phyloP scores from a whole-genome alignment of 495 filamentous ascomycete species.

The Penicillium manginii region DNA sequence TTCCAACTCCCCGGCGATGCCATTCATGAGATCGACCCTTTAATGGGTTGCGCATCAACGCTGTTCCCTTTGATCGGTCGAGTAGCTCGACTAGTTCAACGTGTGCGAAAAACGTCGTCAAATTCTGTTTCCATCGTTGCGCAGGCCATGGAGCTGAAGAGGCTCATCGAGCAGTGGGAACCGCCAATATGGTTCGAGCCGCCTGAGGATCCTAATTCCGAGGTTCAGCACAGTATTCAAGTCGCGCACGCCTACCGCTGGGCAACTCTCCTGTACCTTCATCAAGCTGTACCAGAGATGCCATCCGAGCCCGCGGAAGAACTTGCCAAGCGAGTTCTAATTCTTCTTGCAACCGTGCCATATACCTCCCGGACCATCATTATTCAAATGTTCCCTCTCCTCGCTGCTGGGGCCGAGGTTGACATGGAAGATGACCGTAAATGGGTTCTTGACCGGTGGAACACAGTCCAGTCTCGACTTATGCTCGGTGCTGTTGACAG shows the following conservation, averaged over 20 bases:
- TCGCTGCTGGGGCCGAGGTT: constrained; percentile 74
- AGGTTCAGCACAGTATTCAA: constrained; percentile 67
- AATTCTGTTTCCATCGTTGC: constrained; percentile 67
- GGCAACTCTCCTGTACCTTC: constrained; percentile 75
- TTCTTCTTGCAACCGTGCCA: constrained; percentile 66
- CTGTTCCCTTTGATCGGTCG: constrained; percentile 76
- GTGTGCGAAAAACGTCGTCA: constrained; percentile 57
- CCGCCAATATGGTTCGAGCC: constrained; percentile 60
- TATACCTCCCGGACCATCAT: constrained; percentile 66
- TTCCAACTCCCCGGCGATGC: constrained; percentile 43
- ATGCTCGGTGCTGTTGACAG: constrained; percentile 74
- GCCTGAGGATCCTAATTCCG: constrained; percentile 68
- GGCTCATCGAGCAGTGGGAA: constrained; percentile 65
- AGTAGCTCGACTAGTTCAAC: constrained; percentile 69
- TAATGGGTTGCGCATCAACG: constrained; percentile 74
- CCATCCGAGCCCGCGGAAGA: constrained; percentile 59
- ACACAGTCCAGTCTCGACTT: constrained; percentile 63
- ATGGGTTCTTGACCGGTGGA: constrained; percentile 74
- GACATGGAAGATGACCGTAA: constrained; percentile 61
- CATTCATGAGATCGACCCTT: constrained; percentile 68
- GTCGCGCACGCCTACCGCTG: constrained; percentile 79
- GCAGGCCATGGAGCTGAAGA: constrained; percentile 67
- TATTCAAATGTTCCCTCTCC: constrained; percentile 76
- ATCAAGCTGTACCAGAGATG: constrained; percentile 78
- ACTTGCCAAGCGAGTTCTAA: constrained; percentile 65